phyloP scores from a whole-genome alignment of 2,329 filamentous ascomycete species.

The Aspergillus sp. region DNA sequence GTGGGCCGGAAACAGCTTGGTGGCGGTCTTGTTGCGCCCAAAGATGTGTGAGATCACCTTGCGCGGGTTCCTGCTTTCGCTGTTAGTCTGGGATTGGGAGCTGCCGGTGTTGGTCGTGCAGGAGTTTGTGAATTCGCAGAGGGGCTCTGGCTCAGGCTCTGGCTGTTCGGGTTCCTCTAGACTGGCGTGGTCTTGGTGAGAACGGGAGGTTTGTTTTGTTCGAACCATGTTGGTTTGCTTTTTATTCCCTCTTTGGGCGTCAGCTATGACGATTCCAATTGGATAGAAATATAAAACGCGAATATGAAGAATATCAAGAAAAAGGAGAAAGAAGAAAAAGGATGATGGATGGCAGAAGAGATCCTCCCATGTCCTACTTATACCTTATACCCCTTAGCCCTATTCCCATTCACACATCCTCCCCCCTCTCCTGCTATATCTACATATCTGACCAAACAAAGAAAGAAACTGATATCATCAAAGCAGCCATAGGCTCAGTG shows the following conservation, averaged over 20 bases:
- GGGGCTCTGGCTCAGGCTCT: not conserved
- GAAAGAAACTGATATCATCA: too few relatives aligned
- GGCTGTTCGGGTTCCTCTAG: too few relatives aligned
- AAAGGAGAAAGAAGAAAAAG: not conserved
- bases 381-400: too few relatives aligned
- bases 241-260: not conserved
- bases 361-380: too few relatives aligned
- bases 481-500: too few relatives aligned
- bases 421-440: too few relatives aligned
- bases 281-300: not conserved
- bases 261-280: too few relatives aligned
- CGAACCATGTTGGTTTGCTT: not conserved
- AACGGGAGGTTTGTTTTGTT: not conserved
- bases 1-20: conserved; percentile 57
- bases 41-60: conserved; percentile 78
- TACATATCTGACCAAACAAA: too few relatives aligned
- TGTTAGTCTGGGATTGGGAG: conserved; percentile 8
- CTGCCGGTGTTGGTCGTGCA: conserved; percentile 10
- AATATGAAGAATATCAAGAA: not conserved
- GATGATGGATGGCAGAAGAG: not conserved
- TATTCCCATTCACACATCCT: too few relatives aligned
- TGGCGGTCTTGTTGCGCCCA: conserved; percentile 72
- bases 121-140: conserved; percentile 10
- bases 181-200: not conserved
- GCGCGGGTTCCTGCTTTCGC: conserved; percentile 41